Evolutionary conservation across 2,329 filamentous ascomycete species (phyloP).

Genomic region (Fusarium sp.): DNA sequence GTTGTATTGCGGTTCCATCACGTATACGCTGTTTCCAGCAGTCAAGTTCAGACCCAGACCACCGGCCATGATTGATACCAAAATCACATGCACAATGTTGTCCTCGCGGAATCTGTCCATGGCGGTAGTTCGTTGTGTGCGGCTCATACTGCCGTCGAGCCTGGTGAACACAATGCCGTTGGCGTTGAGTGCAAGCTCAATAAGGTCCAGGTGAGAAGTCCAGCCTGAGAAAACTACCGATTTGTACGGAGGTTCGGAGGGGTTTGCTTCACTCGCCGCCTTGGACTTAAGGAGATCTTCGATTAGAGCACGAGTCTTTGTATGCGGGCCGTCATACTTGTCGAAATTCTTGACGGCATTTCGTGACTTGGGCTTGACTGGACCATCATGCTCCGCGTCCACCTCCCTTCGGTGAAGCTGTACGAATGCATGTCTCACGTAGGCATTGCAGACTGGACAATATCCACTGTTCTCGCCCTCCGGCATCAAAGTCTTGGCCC

Average conservation of each 20-base stretch:
- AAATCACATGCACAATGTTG: slow-evolving; percentile 75
- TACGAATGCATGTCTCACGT: slow-evolving; percentile 71
- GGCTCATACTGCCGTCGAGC: slow-evolving; percentile 90
- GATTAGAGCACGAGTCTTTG: slow-evolving; percentile 86
- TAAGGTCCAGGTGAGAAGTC: slow-evolving; percentile 93
- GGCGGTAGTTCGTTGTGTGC: slow-evolving; percentile 74
- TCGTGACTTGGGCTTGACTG: slow-evolving; percentile 49
- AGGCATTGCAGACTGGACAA: slow-evolving; percentile 74
- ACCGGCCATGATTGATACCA: slow-evolving; percentile 92
- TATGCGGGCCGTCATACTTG: slow-evolving; percentile 85
- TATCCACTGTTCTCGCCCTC: slow-evolving; percentile 53
- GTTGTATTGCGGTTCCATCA: slow-evolving; percentile 99
- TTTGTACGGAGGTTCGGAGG: slow-evolving; percentile 79
- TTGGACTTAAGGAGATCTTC: slow-evolving; percentile 74
- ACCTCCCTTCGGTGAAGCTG: slow-evolving; percentile 71
- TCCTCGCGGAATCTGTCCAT: slow-evolving; percentile 82
- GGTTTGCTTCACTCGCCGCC: slow-evolving; percentile 66
- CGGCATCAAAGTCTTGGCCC: slow-evolving; percentile 53
- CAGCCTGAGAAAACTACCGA: slow-evolving; percentile 96
- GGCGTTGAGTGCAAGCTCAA: slow-evolving; percentile 79
- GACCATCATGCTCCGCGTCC: slow-evolving; percentile 64
- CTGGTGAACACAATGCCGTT: slow-evolving; percentile 75
- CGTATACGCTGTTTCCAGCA: slow-evolving; percentile 83
- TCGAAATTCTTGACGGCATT: slow-evolving; percentile 64
- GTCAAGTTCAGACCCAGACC: slow-evolving; percentile 93